Evolutionary conservation across 192 early-diverging fungal genomes (phyloP), one percentile per base, ranked within the genome.

Genomic region (Podila verticillata): DNA sequence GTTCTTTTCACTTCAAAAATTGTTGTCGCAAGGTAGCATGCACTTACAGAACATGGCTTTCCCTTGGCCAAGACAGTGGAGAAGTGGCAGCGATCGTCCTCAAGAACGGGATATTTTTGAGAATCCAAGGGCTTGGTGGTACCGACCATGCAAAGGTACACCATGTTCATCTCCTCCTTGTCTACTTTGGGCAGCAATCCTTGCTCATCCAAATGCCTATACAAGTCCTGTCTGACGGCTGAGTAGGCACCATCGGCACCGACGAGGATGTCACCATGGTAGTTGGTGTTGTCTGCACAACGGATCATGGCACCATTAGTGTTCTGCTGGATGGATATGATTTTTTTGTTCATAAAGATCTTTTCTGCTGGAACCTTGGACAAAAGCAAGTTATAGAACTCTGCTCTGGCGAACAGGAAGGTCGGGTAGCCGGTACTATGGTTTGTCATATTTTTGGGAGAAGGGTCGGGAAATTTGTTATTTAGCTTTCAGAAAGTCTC

Each of bases 221-320:
- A 60, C 12, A 60, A 5, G 17, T 3, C 31, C 58, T 60, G 58
- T 26, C 58, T 20, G 19, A 60, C 58, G 29, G 28, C 58, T 10
- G 58, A 60, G 58, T 60, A 17, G 20, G 58, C 58, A 3, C 58
- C 58, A 17, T 60, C 58, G 31, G 58, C 58, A 60, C 58, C 58
- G 15, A 60, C 58, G 6, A 60, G 30, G 28, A 60, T 31, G 9
- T 60, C 58, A 4, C 58, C 58, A 6, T 60, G 58, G 15, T 60
- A 60, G 58, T 28, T 60, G 17, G 10, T 60, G 13, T 30, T 5
- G 6, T 60, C 58, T 5, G 20, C 17, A 19, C 58, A 60, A 0
- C 58, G 58, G 58, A 60, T 60, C 58, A 60, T 17, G 30, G 31
- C 58, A 7, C 58, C 58, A 4, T 4, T 29, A 2, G 20, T 24